Conservation (phyloP, 2,329 filamentous ascomycete species). For the Myriangium duriaei region DNA sequence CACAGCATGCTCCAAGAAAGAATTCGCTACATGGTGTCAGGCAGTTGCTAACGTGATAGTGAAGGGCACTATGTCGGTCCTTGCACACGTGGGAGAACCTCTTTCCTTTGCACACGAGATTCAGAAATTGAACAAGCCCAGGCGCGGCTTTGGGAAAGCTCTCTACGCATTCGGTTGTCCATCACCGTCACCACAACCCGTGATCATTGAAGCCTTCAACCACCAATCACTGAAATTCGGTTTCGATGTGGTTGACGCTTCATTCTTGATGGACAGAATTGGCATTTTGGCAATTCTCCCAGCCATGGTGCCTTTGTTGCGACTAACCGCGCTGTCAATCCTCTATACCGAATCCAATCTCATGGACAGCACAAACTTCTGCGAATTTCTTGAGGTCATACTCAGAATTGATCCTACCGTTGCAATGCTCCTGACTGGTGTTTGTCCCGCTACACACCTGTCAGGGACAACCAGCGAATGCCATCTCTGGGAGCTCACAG, state of each 20-base stretch:
- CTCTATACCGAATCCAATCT: constrained; percentile 1
- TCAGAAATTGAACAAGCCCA: not conserved
- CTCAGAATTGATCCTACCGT: not conserved
- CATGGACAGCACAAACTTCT: constrained; percentile 1
- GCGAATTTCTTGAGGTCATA: not conserved
- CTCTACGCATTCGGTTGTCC: too few species aligned
- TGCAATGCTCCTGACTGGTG: not conserved
- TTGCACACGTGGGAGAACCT: too few species aligned
- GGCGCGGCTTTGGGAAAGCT: not conserved
- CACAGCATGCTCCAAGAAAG: not conserved
- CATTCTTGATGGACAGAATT: not conserved
- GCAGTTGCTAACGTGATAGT: too few species aligned
- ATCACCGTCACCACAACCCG: not conserved
- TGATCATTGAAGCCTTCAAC: not conserved
- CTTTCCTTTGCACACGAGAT: not conserved
- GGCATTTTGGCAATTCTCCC: not conserved
- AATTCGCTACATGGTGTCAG: too few species aligned
- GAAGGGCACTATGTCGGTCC: too few species aligned
- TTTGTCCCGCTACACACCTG: not conserved
- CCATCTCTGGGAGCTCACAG: not conserved
- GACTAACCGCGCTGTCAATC: not conserved
- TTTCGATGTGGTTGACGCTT: not conserved
- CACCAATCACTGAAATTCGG: not conserved
- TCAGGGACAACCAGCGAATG: not conserved
- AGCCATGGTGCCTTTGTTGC: not conserved